These are phyloP conservation scores for Globisporangium recalcitrans DNA, from an alignment of 352 stramenopile genomes.

Conservation along the genomic window DNA sequence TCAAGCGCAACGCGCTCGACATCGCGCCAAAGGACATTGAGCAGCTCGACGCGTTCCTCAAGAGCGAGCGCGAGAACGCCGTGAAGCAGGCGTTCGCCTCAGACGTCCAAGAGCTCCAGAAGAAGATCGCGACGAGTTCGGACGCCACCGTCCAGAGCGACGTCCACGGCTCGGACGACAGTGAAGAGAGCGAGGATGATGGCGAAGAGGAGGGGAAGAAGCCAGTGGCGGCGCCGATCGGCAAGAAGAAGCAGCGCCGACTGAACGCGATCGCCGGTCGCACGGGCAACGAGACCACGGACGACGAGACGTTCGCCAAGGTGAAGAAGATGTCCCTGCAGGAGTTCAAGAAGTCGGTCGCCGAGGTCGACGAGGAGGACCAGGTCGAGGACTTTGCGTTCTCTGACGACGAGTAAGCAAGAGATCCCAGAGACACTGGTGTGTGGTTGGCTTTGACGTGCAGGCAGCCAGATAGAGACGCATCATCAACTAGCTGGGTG, in stretches of 20 bases:
- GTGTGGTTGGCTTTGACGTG: too few species aligned
- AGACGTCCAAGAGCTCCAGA: constrained; percentile 54
- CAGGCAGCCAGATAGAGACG: too few species aligned
- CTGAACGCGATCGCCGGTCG: constrained; percentile 21
- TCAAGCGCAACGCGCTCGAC: constrained; percentile 88
- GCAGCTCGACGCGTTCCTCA: constrained; percentile 85
- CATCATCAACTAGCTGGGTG: too few species aligned
- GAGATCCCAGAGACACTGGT: not conserved
- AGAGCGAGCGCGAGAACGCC: constrained; percentile 68
- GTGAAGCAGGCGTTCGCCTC: constrained; percentile 84
- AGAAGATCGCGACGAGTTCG: constrained; percentile 61
- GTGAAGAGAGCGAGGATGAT: constrained; percentile 32
- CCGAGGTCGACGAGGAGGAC: constrained; percentile 61
- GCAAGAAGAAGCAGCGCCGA: constrained; percentile 39
- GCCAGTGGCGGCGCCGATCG: constrained; percentile 17
- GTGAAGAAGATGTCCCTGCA: constrained; percentile 82
- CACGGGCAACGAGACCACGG: constrained; percentile 34
- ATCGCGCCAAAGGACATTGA: constrained; percentile 82
- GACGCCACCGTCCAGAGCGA: constrained; percentile 16
- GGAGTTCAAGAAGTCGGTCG: constrained; percentile 77
- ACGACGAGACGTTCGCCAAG: constrained; percentile 63
- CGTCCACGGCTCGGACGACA: constrained; percentile 32
- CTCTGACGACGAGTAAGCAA: constrained; percentile 64
- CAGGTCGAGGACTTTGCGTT: constrained; percentile 78
- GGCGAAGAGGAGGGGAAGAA: constrained; percentile 31